Evolutionary conservation across 176 grass and related monocot species (phyloP), one percentile per base, ranked within the genome.

Genomic region (Poa pratensis): DNA sequence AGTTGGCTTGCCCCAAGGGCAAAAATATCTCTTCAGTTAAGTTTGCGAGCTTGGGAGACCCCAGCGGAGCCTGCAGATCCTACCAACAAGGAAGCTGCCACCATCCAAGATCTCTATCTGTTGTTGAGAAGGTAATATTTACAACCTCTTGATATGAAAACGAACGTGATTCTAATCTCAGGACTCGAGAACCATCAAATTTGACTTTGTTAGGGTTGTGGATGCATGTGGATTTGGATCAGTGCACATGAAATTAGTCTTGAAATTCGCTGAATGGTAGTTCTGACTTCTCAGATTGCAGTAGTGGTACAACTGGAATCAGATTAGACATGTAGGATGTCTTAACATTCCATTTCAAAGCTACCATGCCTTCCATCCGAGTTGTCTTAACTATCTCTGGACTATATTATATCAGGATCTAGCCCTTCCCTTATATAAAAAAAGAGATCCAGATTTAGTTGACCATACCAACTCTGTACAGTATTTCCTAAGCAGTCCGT

Each of bases 1-100:
- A 90, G 19, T 45, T 95, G 35, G 82, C 64, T 82, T 97, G 95
- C 88, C 89, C 95, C 30, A 60, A 90, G 6, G 95, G 87, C 55
- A 95, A 78, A 69, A 79, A 27, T 78, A 95, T 97, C 10, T 89
- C 92, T 59, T 85, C 85, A 9, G 55, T 97, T 43, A 88, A 79
- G 67, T 97, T 97, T 82, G 95, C 87, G 0, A 97, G 95, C 79
- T 97, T 93, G 9, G 95, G 95, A 65, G 93, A 95, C 71, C 95
- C 95, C 24, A 93, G 55, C 77, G 95, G 95, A 68, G 73, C 92
- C 1, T 97, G 95, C 61, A 83, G 84, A 71, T 88, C 82, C 1
- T 97, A 91, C 64, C 74, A 71, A 68, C 86, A 90, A 88, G 95
- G 95, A 82, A 88, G 66, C 73, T 97, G 95, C 69, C 95, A 93